A percentile compares a stretch with the other conserved stretches of the same genome.
Evolutionary conservation across 2,329 filamentous ascomycete species (phyloP).

Genomic region (Epicoccum nigrum): DNA sequence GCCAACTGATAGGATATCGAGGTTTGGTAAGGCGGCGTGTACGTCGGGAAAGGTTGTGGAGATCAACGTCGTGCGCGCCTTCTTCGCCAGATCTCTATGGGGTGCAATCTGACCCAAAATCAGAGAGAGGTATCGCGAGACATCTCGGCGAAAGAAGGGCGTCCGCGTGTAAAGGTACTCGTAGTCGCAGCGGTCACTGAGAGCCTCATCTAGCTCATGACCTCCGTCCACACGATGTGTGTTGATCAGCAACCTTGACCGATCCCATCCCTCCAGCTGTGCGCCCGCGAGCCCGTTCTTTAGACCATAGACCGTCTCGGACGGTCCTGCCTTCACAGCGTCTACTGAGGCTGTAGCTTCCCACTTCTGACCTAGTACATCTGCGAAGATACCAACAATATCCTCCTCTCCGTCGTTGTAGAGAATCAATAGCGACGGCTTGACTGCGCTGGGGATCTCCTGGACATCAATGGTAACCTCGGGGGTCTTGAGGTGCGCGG

Average conservation of each 20-base stretch:
- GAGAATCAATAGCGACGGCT: slow-evolving; percentile 60
- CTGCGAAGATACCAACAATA: slow-evolving; percentile 76
- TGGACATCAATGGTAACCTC: slow-evolving; percentile 43
- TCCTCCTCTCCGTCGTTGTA: slow-evolving; percentile 74
- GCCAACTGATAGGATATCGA: slow-evolving; percentile 86
- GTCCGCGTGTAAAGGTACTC: slow-evolving; percentile 82
- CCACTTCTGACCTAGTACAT: slow-evolving; percentile 77
- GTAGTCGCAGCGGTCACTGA: slow-evolving; percentile 77
- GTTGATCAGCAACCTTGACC: slow-evolving; percentile 72
- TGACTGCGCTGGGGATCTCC: slow-evolving; percentile 38
- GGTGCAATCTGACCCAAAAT: slow-evolving; percentile 79
- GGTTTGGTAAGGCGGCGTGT: slow-evolving; percentile 78
- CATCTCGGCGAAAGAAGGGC: slow-evolving; percentile 74
- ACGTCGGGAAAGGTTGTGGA: slow-evolving; percentile 90
- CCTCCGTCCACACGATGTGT: slow-evolving; percentile 74
- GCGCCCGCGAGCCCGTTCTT: slow-evolving; percentile 61
- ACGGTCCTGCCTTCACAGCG: slow-evolving; percentile 60
- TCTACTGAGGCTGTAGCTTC: slow-evolving; percentile 63
- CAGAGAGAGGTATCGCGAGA: slow-evolving; percentile 80
- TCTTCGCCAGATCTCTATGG: slow-evolving; percentile 77
- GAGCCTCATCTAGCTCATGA: slow-evolving; percentile 64
- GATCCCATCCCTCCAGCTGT: slow-evolving; percentile 63
- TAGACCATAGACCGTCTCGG: slow-evolving; percentile 72
- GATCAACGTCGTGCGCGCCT: slow-evolving; percentile 80
- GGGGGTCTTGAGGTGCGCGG: slow-evolving; percentile 38